Evolutionary conservation across 257 asterid species (phyloP).

Genomic region (Linaria vulgaris): DNA sequence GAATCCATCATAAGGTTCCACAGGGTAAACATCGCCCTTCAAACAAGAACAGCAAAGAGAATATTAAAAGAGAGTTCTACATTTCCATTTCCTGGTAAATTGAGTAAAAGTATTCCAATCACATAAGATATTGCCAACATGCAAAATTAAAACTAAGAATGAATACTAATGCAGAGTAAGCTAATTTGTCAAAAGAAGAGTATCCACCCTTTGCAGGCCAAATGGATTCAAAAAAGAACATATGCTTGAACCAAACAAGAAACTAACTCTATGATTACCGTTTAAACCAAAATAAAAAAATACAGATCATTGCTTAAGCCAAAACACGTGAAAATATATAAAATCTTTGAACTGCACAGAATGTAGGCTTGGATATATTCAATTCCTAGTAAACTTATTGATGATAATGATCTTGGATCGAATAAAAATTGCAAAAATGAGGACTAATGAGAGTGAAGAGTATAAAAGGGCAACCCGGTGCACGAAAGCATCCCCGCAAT

Average conservation of each 20-base stretch:
- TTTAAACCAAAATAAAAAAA: background rate
- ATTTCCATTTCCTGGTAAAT: background rate
- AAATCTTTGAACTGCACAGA: slow-evolving; percentile 10
- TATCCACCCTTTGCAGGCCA: too few species aligned
- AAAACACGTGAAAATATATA: slow-evolving; percentile 2
- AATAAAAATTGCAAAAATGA: too few species aligned
- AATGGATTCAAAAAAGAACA: too few species aligned
- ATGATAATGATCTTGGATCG: background rate
- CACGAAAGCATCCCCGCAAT: too few species aligned
- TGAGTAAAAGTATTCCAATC: background rate
- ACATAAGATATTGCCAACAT: background rate
- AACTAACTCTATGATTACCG: too few species aligned
- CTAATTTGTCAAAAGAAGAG: too few species aligned
- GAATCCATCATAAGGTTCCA: slow-evolving; percentile 59
- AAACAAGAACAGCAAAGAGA: slow-evolving; percentile 15
- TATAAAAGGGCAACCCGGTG: too few species aligned
- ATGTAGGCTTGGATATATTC: background rate
- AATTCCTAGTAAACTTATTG: slow-evolving; percentile 1
- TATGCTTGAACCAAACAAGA: too few species aligned
- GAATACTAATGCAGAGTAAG: too few species aligned
- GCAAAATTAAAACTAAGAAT: too few species aligned
- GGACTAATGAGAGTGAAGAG: too few species aligned
- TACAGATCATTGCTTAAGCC: slow-evolving; percentile 15
- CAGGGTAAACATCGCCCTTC: slow-evolving; percentile 94
- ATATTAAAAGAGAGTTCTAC: background rate